These are phyloP conservation scores for Aphanomyces cochlioides DNA, from an alignment of 352 stramenopile genomes.

Conservation along the genomic window DNA sequence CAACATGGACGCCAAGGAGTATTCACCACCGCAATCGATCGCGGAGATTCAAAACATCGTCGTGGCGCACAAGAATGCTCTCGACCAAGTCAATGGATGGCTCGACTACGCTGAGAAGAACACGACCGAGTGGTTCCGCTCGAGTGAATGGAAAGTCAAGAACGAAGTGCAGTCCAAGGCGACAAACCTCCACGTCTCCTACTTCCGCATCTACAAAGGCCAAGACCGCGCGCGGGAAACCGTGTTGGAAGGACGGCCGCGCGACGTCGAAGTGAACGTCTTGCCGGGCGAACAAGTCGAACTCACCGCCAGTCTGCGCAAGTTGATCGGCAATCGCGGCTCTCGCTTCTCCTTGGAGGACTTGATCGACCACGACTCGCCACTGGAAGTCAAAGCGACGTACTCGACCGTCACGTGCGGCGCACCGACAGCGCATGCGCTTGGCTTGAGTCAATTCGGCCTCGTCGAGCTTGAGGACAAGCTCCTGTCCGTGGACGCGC, in stretches of 20 bases:
- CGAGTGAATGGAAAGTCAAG: conserved; percentile 74
- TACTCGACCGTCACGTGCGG: conserved; percentile 76
- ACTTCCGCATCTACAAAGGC: conserved; percentile 59
- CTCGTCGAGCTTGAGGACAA: conserved; percentile 80
- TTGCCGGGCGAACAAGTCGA: conserved; percentile 13
- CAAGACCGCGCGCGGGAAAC: neutral
- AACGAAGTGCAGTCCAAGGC: conserved; percentile 72
- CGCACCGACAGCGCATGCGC: conserved; percentile 72
- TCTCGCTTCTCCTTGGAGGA: conserved; percentile 22
- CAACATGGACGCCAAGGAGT: neutral
- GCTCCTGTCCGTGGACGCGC: conserved; percentile 69
- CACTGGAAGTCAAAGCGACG: conserved; percentile 32
- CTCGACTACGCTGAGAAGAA: neutral
- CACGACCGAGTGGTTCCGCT: conserved; percentile 54
- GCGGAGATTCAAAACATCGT: conserved; percentile 11
- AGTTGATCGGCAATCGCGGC: conserved; percentile 1
- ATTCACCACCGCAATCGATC: conserved; percentile 1
- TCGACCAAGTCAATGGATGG: conserved; percentile 14
- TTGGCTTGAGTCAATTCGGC: conserved; percentile 69
- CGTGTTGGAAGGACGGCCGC: conserved; percentile 14
- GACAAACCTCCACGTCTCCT: conserved; percentile 82
- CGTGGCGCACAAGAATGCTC: neutral
- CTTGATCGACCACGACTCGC: conserved; percentile 18
- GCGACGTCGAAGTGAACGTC: conserved; percentile 17
- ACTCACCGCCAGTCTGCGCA: conserved; percentile 5